phyloP scores from a whole-genome alignment of 1,284 basidiomycete genomes.

The Fistulinella cinereoalba region DNA sequence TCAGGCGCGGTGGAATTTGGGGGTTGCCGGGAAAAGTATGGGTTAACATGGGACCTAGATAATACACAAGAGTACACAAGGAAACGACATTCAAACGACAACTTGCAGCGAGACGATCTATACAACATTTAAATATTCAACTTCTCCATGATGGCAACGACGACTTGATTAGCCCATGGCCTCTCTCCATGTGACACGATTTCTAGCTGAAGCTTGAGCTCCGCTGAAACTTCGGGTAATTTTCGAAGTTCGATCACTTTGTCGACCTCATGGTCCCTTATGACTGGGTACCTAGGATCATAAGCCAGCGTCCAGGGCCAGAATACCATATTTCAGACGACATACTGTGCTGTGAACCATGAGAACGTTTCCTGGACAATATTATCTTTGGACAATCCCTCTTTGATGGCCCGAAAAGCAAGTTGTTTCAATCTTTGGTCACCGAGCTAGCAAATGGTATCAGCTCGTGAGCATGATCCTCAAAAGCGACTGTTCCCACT shows the following conservation, averaged over 20 bases:
- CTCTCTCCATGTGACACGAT: conserved; percentile 24
- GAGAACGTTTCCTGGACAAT: conserved; percentile 32
- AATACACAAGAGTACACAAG: conserved; percentile 8
- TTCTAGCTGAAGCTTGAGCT: conserved; percentile 23
- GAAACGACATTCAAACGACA: background rate
- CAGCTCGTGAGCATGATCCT: background rate
- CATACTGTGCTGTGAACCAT: conserved; percentile 33
- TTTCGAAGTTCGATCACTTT: conserved; percentile 22
- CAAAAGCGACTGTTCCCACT: background rate
- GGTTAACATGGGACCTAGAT: conserved; percentile 20
- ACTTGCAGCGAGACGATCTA: no score
- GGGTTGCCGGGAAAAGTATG: conserved; percentile 34
- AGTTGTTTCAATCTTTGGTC: conserved; percentile 27
- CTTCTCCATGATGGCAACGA: conserved; percentile 27
- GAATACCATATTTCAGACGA: conserved; percentile 1
- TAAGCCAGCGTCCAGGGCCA: conserved; percentile 14
- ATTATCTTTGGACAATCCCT: conserved; percentile 25
- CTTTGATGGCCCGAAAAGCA: conserved; percentile 25
- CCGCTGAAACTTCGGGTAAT: conserved; percentile 17
- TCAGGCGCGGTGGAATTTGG: conserved; percentile 35
- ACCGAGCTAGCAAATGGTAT: conserved; percentile 21
- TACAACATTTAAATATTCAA: background rate
- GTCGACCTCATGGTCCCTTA: conserved; percentile 19
- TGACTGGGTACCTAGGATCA: conserved; percentile 15
- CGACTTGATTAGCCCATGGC: conserved; percentile 24